Percentiles rank a stretch among this genome's conserved stretches.
Conservation (phyloP, 805 yeast species). For the Dipodascus albidus region DNA sequence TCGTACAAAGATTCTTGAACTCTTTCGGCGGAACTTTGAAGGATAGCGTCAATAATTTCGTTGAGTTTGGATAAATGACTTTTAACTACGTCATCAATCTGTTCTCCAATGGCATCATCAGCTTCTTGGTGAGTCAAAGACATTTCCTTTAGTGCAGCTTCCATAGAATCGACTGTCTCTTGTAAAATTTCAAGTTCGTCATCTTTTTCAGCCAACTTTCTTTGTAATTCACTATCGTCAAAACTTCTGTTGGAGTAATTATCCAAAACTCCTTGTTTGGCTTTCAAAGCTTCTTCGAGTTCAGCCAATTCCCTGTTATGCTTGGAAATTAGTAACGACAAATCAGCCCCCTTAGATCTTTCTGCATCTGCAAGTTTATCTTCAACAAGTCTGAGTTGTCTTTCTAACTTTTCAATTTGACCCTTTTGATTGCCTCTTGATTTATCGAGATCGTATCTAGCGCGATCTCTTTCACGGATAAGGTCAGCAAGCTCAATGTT, state of each 20-base stretch:
- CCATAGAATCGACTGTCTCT: constrained; percentile 49
- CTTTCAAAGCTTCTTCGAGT: constrained; percentile 30
- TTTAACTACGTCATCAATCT: constrained; percentile 41
- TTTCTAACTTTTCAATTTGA: constrained; percentile 53
- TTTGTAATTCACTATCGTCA: constrained; percentile 25
- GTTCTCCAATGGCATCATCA: constrained; percentile 44
- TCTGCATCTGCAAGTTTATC: constrained; percentile 48
- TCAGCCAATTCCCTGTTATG: constrained; percentile 54
- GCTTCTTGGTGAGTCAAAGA: constrained; percentile 31
- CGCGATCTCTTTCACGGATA: constrained; percentile 81
- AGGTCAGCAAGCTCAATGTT: constrained; percentile 81
- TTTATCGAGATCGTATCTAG: constrained; percentile 70
- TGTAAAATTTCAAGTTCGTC: constrained; percentile 69
- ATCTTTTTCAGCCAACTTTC: constrained; percentile 49
- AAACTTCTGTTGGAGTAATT: constrained; percentile 19
- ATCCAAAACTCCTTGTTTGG: constrained; percentile 24
- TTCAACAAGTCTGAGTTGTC: constrained; percentile 51
- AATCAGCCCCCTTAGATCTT: constrained; percentile 49
- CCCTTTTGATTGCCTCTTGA: constrained; percentile 50
- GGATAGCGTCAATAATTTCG: constrained; percentile 56
- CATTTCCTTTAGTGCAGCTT: constrained; percentile 50
- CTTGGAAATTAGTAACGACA: constrained; percentile 45
- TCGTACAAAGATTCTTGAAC: constrained; percentile 63
- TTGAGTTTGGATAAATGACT: constrained; percentile 39
- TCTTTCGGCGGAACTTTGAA: constrained; percentile 55